Base-by-base conservation (phyloP, 345 rosid species). In the Eucalyptus lansdowneana region DNA sequence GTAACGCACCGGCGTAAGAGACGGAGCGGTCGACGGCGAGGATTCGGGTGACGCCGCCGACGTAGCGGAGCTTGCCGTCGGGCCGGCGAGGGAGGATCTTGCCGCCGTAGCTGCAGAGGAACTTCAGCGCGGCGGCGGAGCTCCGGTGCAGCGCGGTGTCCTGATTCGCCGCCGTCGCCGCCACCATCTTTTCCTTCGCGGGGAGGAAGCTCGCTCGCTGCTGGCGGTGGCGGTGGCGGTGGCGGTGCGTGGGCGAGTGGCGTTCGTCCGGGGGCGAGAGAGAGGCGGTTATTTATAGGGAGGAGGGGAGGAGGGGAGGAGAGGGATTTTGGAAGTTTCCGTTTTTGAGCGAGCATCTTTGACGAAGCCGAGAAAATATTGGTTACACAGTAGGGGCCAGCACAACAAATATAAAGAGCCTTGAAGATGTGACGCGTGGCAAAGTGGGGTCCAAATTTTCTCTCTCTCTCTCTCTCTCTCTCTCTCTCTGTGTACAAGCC, bases 61-160 rank as follows among this genome's bases (percentile, higher is more conserved):
- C 94, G 92, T 98, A 98, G 86, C 99, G 98, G 67, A 97, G 97
- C 25, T 24, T 92, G 94, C 34, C 97, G 95, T 90, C 97, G 97
- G 22, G 97, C 93, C 89, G 92, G 88, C 99, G 99, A 51, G 99
- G 99, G 81, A 93, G 85, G 89, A 97, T 96, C 92, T 90, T 94
- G 27, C 99, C 99, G 67, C 97, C 98, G 92, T 97, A 95, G 88
- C 99, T 97, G 92, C 98, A 96, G 50, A 96, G 95, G 92, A 97
- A 94, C 88, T 96, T 97, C 91, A 96, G 90, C 88, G 88, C 89
- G 11, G 93, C 91, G 89, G 93, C 22, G 88, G 69, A 90, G 83
- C 58, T 40, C 89, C 87, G 88, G 29, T 89, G 90, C 62, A 88
- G 13, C 42, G 29, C 29, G 47, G 83, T 37, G 16, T 40, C 47